Percentiles rank a stretch among this genome's conserved stretches.
phyloP scores from a whole-genome alignment of 129 eudicot genomes.

The Flaveria sonorensis region DNA sequence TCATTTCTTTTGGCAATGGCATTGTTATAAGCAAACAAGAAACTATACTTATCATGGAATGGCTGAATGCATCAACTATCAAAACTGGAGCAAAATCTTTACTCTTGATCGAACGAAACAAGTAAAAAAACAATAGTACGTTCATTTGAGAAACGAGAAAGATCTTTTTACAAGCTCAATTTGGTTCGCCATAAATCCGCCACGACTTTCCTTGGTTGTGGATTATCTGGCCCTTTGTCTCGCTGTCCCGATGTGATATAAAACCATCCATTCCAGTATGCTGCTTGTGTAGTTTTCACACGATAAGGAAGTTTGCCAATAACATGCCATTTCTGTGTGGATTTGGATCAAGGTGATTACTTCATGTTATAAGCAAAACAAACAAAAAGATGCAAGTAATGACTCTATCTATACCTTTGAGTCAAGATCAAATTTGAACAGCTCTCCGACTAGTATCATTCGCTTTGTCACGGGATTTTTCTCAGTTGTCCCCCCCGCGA shows the following conservation, averaged over 20 bases:
- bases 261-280: slow-evolving; percentile 76
- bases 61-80: background rate
- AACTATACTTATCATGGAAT: slow-evolving; percentile 2
- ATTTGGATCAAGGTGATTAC: background rate
- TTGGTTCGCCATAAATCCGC: slow-evolving; percentile 77
- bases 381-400: background rate
- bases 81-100: slow-evolving; percentile 1
- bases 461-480: slow-evolving; percentile 71
- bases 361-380: background rate
- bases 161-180: slow-evolving; percentile 39
- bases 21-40: background rate
- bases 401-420: slow-evolving; percentile 48
- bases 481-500: slow-evolving; percentile 78
- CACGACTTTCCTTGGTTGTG: slow-evolving; percentile 61
- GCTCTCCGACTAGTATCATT: slow-evolving; percentile 82
- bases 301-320: slow-evolving; percentile 82
- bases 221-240: slow-evolving; percentile 81
- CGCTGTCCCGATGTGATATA: slow-evolving; percentile 91
- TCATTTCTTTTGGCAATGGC: background rate
- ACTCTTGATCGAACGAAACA: background rate
- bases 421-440: slow-evolving; percentile 56
- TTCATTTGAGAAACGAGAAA: background rate
- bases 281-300: slow-evolving; percentile 75
- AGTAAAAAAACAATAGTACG: background rate
- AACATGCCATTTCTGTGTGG: slow-evolving; percentile 75